These are phyloP conservation scores for Protomyces gravidus DNA, from an alignment of 1,139 yeast genomes.

Conservation along the genomic window DNA sequence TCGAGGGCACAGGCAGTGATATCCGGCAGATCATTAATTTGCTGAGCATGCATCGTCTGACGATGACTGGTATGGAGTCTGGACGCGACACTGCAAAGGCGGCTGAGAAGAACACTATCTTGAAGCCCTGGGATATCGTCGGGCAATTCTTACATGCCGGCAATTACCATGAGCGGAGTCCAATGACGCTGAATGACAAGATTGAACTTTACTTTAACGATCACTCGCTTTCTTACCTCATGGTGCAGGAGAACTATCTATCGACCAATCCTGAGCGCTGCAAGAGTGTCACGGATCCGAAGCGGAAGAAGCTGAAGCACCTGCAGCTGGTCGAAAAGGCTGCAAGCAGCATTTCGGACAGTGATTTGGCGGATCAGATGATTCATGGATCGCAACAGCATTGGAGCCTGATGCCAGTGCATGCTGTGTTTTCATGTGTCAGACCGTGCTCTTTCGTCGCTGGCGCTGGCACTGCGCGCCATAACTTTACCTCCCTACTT, in stretches of 20 bases:
- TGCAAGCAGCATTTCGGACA: slow-evolving; percentile 75
- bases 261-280: slow-evolving; percentile 47
- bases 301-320: slow-evolving; percentile 43
- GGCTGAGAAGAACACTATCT: slow-evolving; percentile 86
- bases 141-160: slow-evolving; percentile 64
- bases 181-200: slow-evolving; percentile 66
- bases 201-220: slow-evolving; percentile 90
- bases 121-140: slow-evolving; percentile 89
- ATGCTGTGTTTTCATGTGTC: slow-evolving; percentile 82
- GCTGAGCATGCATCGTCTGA: slow-evolving; percentile 74
- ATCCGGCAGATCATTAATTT: slow-evolving; percentile 90
- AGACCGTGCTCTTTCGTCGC: slow-evolving; percentile 72
- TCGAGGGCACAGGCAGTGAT: slow-evolving; percentile 80
- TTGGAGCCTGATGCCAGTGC: slow-evolving; percentile 92
- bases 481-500: slow-evolving; percentile 74
- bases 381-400: slow-evolving; percentile 91
- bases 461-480: slow-evolving; percentile 48
- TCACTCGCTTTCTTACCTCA: slow-evolving; percentile 87
- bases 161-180: slow-evolving; percentile 53
- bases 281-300: slow-evolving; percentile 25
- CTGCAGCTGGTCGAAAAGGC: slow-evolving; percentile 68
- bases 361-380: slow-evolving; percentile 72
- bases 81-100: slow-evolving; percentile 47
- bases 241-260: slow-evolving; percentile 92
- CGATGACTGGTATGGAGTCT: slow-evolving; percentile 58